These are phyloP conservation scores for Flagelloscypha sp. DNA, from an alignment of 768 basidiomycete species.

Conservation along the genomic window DNA sequence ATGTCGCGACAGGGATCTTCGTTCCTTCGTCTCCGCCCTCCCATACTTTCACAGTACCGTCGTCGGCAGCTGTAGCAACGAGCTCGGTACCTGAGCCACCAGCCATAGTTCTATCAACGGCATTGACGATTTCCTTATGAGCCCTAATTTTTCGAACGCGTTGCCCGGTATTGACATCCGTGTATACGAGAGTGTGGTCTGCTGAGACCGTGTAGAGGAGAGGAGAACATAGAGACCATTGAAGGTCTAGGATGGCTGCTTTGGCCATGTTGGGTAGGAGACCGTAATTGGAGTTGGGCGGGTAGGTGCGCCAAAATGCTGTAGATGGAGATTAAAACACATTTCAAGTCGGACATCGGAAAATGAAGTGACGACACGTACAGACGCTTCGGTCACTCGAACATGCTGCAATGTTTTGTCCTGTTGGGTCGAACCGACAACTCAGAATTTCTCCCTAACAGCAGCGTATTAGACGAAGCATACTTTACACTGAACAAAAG, in stretches of 20 bases:
- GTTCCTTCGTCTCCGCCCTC: constrained; percentile 70
- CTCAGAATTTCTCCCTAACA: constrained; percentile 77
- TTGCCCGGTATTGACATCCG: constrained; percentile 78
- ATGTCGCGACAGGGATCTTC: constrained; percentile 70
- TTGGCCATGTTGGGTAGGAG: constrained; percentile 78
- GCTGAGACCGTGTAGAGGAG: constrained; percentile 78
- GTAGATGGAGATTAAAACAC: constrained; percentile 1
- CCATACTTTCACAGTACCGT: constrained; percentile 89
- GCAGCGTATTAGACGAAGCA: constrained; percentile 1
- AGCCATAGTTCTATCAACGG: constrained; percentile 79
- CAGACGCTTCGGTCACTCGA: constrained; percentile 88
- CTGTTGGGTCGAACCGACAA: constrained; percentile 90
- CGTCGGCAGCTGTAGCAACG: constrained; percentile 82
- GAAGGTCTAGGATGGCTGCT: constrained; percentile 86
- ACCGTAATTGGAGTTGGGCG: constrained; percentile 90
- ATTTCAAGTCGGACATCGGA: constrained; percentile 2
- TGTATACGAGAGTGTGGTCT: constrained; percentile 75
- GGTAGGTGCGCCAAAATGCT: constrained; percentile 89
- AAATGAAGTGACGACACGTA: constrained; percentile 31
- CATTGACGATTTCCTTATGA: constrained; percentile 87
- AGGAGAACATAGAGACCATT: constrained; percentile 75
- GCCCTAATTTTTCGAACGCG: constrained; percentile 76
- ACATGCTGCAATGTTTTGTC: constrained; percentile 89
- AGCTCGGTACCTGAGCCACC: constrained; percentile 81
- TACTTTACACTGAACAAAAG: neutral